A percentile compares a stretch with the other conserved stretches of the same genome.
Conservation (phyloP, 2,329 filamentous ascomycete species). For the Magnaporthales sp. region DNA sequence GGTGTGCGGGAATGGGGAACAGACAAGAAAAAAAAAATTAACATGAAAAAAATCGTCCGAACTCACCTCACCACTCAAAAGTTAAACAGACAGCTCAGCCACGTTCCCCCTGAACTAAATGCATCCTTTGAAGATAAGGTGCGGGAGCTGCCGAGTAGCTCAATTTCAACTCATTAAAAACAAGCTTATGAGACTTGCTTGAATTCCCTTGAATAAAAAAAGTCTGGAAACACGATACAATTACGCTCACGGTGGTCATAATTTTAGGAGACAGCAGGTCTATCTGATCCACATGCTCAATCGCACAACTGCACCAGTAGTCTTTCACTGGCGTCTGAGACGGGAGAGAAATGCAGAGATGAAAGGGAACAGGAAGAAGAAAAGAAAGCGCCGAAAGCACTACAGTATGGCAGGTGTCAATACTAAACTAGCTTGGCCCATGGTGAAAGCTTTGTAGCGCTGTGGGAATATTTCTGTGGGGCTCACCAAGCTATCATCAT, state of each 20-base stretch:
- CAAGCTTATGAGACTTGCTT: not conserved
- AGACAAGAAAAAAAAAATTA: not conserved
- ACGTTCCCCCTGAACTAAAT: not conserved
- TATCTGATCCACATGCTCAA: not conserved
- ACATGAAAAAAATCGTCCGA: not conserved
- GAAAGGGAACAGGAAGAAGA: not conserved
- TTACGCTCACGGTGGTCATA: not conserved
- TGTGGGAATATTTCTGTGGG: not conserved
- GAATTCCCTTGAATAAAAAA: not conserved
- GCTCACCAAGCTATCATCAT: not conserved
- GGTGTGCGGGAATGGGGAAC: too few relatives aligned
- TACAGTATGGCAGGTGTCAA: not conserved
- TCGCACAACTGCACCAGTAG: not conserved
- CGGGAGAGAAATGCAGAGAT: not conserved
- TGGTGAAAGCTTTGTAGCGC: not conserved
- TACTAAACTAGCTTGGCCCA: not conserved
- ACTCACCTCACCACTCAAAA: not conserved
- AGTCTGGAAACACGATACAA: not conserved
- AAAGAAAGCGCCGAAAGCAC: not conserved
- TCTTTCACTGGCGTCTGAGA: not conserved
- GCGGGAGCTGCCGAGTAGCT: not conserved
- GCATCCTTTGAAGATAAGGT: not conserved
- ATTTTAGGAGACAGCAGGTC: too few relatives aligned
- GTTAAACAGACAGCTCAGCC: not conserved
- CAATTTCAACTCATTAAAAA: not conserved